Percentiles rank a stretch among this genome's conserved stretches.
Conservation (phyloP, 345 rosid genomes). For the Boechera stricta region DNA sequence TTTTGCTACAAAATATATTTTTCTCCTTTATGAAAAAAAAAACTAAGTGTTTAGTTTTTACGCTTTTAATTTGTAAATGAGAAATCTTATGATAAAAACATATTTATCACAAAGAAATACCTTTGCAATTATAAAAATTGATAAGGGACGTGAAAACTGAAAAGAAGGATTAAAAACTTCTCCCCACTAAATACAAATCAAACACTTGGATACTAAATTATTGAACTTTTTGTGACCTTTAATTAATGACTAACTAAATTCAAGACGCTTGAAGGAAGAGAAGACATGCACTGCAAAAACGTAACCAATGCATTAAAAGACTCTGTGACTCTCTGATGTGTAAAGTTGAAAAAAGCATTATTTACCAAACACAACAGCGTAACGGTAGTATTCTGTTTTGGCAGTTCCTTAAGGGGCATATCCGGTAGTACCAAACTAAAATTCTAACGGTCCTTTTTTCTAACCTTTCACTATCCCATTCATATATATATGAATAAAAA, state of each 20-base stretch:
- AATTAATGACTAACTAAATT: conserved; percentile 12
- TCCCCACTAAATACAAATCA: background rate
- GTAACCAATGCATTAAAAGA: conserved; percentile 37
- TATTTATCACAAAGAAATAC: too few species aligned
- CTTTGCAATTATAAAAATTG: too few species aligned
- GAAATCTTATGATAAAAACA: too few species aligned
- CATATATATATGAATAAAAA: background rate
- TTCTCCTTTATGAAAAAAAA: too few species aligned
- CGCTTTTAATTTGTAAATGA: too few species aligned
- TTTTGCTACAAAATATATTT: too few species aligned
- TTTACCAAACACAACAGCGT: conserved; percentile 41
- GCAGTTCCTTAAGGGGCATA: conserved; percentile 49
- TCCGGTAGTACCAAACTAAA: conserved; percentile 25
- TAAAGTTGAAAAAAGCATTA: conserved; percentile 38
- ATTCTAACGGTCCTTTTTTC: conserved; percentile 37
- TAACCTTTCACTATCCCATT: conserved; percentile 9
- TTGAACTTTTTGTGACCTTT: background rate
- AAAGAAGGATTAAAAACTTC: background rate
- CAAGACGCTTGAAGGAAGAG: conserved; percentile 16
- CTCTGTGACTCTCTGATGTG: conserved; percentile 39
- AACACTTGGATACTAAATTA: background rate
- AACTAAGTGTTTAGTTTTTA: too few species aligned
- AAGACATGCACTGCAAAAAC: conserved; percentile 35
- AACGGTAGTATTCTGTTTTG: conserved; percentile 50
- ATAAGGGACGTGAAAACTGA: background rate